Percentiles rank a stretch among this genome's conserved stretches.
Evolutionary conservation across 495 filamentous ascomycete genomes (phyloP).

Genomic region (Penicillium fimorum): DNA sequence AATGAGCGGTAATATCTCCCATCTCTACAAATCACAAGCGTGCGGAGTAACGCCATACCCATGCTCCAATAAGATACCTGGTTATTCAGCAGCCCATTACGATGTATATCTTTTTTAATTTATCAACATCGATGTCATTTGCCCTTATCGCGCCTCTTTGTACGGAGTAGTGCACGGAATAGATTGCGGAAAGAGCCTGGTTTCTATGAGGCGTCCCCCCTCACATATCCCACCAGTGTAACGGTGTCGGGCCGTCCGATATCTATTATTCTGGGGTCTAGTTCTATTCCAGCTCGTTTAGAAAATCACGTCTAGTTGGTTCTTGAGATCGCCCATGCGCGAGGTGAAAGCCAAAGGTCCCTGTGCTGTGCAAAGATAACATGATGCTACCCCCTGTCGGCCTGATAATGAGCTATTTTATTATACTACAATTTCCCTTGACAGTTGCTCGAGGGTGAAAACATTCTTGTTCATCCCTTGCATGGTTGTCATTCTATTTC

Average conservation of each 20-base stretch:
- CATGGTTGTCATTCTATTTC: background rate
- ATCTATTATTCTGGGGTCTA: background rate
- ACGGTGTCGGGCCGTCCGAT: background rate
- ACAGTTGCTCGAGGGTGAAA: background rate
- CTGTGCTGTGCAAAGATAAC: constrained; percentile 21
- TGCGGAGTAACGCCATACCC: constrained; percentile 16
- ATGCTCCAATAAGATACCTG: background rate
- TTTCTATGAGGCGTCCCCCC: background rate
- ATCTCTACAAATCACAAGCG: constrained; percentile 20
- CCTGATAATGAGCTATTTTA: background rate
- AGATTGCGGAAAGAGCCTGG: background rate
- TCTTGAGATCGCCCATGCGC: constrained; percentile 10
- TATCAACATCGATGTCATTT: background rate
- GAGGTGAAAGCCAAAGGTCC: constrained; percentile 6
- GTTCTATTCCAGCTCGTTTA: background rate
- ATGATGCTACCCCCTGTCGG: constrained; percentile 1
- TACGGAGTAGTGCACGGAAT: background rate
- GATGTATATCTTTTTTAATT: background rate
- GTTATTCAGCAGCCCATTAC: background rate
- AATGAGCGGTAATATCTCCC: constrained; percentile 12
- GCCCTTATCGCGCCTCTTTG: background rate
- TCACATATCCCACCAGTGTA: background rate
- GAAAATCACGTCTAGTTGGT: background rate
- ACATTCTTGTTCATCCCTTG: background rate
- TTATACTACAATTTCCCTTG: background rate